phyloP scores from a whole-genome alignment of 257 asterid genomes.

The Petunia secreta region DNA sequence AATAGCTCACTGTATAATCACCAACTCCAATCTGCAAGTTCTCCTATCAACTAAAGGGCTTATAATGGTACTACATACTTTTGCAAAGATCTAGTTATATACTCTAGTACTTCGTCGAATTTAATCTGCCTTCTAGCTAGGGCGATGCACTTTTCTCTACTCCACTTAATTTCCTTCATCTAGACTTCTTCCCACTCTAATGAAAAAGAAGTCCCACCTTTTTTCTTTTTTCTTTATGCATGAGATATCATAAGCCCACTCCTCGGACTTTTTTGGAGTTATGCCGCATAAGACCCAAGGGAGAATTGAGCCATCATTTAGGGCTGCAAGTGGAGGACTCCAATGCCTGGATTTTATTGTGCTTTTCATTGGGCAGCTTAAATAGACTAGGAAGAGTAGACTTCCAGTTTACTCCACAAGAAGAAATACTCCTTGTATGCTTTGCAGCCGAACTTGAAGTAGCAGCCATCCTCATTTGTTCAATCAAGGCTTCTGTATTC shows the following conservation, averaged over 20 bases:
- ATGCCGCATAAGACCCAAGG: not conserved
- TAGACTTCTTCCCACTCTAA: not conserved
- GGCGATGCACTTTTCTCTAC: too few species aligned
- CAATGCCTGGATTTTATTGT: conserved; percentile 19
- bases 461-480: conserved; percentile 73
- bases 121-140: not conserved
- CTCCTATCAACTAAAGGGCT: not conserved
- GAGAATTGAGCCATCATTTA: not conserved
- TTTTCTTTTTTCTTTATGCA: too few species aligned
- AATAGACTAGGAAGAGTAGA: conserved; percentile 34
- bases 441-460: conserved; percentile 35
- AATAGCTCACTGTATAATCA: too few species aligned
- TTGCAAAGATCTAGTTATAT: not conserved
- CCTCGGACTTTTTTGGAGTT: not conserved
- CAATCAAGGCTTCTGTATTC: conserved; percentile 65
- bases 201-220: too few species aligned
- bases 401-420: conserved; percentile 45
- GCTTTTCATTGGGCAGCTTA: conserved; percentile 25
- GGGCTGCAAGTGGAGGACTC: conserved; percentile 26
- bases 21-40: too few species aligned
- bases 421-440: conserved; percentile 27
- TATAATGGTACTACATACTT: too few species aligned
- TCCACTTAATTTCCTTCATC: not conserved
- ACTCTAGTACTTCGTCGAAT: not conserved
- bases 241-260: too few species aligned